These are phyloP conservation scores for Fusarium humuli DNA, from an alignment of 2,329 filamentous ascomycete genomes.

Conservation along the genomic window DNA sequence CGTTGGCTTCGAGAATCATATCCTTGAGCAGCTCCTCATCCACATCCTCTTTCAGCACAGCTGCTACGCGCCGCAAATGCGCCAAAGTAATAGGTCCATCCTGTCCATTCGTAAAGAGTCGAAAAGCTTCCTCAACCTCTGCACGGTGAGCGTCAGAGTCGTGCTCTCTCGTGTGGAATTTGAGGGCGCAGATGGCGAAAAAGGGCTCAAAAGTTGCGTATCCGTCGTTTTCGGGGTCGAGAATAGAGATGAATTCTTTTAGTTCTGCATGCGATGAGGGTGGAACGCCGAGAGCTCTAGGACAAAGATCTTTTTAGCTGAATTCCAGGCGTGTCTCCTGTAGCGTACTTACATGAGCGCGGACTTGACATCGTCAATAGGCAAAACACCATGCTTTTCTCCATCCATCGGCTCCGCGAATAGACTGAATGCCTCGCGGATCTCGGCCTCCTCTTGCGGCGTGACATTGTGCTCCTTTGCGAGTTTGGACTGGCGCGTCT, in stretches of 20 bases:
- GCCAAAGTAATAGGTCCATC: conserved; percentile 77
- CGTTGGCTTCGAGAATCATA: conserved; percentile 96
- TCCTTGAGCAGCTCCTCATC: conserved; percentile 86
- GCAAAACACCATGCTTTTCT: conserved; percentile 78
- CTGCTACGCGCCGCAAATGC: conserved; percentile 82
- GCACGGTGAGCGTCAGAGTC: conserved; percentile 65
- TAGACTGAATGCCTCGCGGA: conserved; percentile 87
- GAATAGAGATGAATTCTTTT: conserved; percentile 78
- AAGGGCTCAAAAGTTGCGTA: conserved; percentile 84
- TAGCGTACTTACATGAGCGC: conserved; percentile 73
- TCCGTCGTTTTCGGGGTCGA: conserved; percentile 86
- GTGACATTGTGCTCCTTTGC: conserved; percentile 91
- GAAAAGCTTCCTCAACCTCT: conserved; percentile 86
- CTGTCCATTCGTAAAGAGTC: conserved; percentile 75
- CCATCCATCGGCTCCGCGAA: conserved; percentile 79
- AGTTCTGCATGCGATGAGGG: conserved; percentile 75
- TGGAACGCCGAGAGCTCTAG: conserved; percentile 83
- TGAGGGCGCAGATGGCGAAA: conserved; percentile 87
- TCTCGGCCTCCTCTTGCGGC: conserved; percentile 86
- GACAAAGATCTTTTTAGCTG: conserved; percentile 6
- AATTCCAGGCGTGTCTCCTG: background rate
- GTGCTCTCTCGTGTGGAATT: conserved; percentile 73
- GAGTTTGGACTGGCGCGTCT: conserved; percentile 80
- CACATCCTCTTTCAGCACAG: conserved; percentile 84
- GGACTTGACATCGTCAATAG: conserved; percentile 74